These are phyloP conservation scores for Onygena corvina DNA, from an alignment of 2,329 filamentous ascomycete genomes.

Conservation along the genomic window DNA sequence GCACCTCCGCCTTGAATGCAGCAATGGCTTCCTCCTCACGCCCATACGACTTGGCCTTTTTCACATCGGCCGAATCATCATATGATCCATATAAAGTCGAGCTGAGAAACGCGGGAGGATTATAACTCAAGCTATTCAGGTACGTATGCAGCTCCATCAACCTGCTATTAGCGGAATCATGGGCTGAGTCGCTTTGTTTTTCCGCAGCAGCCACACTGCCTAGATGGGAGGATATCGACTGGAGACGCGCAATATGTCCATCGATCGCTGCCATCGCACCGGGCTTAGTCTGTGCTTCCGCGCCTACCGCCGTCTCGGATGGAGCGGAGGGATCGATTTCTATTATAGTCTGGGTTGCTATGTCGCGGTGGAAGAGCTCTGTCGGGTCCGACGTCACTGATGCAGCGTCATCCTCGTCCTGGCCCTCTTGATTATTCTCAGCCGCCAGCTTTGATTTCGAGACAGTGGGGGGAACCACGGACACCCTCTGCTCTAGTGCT, in stretches of 20 bases:
- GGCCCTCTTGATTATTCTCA: conserved; percentile 21
- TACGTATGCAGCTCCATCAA: conserved; percentile 41
- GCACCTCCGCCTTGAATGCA: conserved; percentile 47
- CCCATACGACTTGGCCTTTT: conserved; percentile 25
- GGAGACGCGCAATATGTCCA: conserved; percentile 36
- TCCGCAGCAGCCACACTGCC: conserved; percentile 35
- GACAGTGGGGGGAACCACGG: conserved; percentile 36
- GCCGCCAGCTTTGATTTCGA: conserved; percentile 16
- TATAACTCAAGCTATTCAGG: conserved; percentile 38
- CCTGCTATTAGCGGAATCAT: conserved; percentile 25
- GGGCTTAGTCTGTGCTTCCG: conserved; percentile 15
- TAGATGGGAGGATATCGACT: conserved; percentile 42
- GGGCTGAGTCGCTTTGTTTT: conserved; percentile 24
- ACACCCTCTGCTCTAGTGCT: conserved; percentile 42
- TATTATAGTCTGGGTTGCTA: conserved; percentile 49
- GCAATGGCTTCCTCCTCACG: conserved; percentile 47
- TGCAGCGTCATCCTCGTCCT: conserved; percentile 34
- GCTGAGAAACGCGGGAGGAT: conserved; percentile 22
- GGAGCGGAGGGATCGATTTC: conserved; percentile 28
- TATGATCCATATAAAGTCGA: conserved; percentile 27
- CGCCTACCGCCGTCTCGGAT: conserved; percentile 17
- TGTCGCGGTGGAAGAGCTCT: conserved; percentile 52
- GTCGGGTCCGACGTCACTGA: conserved; percentile 47
- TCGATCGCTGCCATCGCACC: conserved; percentile 18
- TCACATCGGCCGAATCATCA: conserved; percentile 16